A percentile compares a stretch with the other conserved stretches of the same genome.
Evolutionary conservation across 2,329 filamentous ascomycete genomes (phyloP).

Genomic region (Sporothrix phasma): DNA sequence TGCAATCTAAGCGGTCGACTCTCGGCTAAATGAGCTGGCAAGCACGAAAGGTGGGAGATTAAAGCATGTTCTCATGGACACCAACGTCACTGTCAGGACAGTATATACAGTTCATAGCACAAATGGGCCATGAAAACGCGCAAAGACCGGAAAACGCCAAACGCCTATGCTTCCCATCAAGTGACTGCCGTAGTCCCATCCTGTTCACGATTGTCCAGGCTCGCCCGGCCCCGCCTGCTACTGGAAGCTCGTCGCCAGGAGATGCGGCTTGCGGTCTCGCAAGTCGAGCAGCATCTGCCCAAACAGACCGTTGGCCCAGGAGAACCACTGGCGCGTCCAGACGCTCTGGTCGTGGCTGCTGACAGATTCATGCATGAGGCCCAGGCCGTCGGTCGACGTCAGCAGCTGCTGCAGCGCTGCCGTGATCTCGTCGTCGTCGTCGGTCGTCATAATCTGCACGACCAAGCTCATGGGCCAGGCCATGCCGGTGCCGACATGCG

Average conservation of each 20-base stretch:
- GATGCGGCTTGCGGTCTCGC: constrained; percentile 58
- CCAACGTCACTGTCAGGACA: not conserved
- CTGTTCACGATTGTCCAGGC: not conserved
- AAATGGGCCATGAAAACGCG: too few species aligned
- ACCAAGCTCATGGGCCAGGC: constrained; percentile 66
- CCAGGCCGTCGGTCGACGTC: constrained; percentile 50
- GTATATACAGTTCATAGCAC: too few species aligned
- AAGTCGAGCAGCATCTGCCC: constrained; percentile 73
- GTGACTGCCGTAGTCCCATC: not conserved
- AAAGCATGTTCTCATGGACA: too few species aligned
- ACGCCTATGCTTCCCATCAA: not conserved
- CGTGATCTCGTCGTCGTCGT: constrained; percentile 50
- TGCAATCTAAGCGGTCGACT: not conserved
- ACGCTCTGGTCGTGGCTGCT: constrained; percentile 46
- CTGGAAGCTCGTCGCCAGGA: constrained; percentile 45
- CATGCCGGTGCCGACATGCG: constrained; percentile 37
- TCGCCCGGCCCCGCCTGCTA: not conserved
- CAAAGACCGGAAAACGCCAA: too few species aligned
- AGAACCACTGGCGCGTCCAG: constrained; percentile 56
- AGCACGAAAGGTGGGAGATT: too few species aligned
- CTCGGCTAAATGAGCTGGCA: not conserved
- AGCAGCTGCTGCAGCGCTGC: constrained; percentile 43
- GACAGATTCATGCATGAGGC: constrained; percentile 59
- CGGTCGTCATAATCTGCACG: constrained; percentile 56
- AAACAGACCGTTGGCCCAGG: constrained; percentile 84